These are phyloP conservation scores for Otatea glauca DNA, from an alignment of 176 grass and related monocot species.

Conservation along the genomic window DNA sequence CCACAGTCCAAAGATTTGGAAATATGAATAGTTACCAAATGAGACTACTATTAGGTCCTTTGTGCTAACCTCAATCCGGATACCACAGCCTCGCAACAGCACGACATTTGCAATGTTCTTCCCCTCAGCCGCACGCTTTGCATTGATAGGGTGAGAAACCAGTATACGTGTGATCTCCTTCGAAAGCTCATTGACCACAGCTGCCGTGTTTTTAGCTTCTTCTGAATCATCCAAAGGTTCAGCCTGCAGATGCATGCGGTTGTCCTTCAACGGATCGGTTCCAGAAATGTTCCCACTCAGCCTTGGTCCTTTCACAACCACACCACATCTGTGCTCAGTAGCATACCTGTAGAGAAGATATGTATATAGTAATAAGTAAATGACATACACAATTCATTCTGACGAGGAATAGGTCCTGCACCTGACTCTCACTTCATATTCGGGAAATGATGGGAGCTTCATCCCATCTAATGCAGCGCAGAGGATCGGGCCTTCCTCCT, in stretches of 20 bases:
- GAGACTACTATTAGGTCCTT: not conserved
- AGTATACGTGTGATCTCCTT: constrained; percentile 82
- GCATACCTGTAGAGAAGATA: constrained; percentile 66
- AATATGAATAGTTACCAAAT: not conserved
- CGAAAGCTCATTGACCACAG: constrained; percentile 86
- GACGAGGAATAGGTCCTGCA: constrained; percentile 23
- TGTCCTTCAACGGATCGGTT: constrained; percentile 93
- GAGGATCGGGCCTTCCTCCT: constrained; percentile 90
- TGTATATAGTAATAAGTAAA: not conserved
- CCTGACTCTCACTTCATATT: constrained; percentile 97
- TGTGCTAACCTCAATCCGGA: constrained; percentile 89
- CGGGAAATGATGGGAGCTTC: constrained; percentile 78
- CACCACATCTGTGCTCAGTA: constrained; percentile 92
- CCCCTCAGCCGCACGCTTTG: constrained; percentile 63
- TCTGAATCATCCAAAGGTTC: constrained; percentile 77
- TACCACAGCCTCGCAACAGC: constrained; percentile 84
- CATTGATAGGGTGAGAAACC: constrained; percentile 81
- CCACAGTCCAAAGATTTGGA: not conserved
- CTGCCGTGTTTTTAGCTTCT: constrained; percentile 86
- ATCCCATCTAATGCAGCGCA: constrained; percentile 81
- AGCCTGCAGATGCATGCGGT: constrained; percentile 82
- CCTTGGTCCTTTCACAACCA: constrained; percentile 95
- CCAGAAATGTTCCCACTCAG: constrained; percentile 98
- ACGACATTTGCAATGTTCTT: constrained; percentile 93
- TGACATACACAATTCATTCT: not conserved